phyloP scores from a whole-genome alignment of 2,329 filamentous ascomycete genomes.

The Pseudogymnoascus pannorum region DNA sequence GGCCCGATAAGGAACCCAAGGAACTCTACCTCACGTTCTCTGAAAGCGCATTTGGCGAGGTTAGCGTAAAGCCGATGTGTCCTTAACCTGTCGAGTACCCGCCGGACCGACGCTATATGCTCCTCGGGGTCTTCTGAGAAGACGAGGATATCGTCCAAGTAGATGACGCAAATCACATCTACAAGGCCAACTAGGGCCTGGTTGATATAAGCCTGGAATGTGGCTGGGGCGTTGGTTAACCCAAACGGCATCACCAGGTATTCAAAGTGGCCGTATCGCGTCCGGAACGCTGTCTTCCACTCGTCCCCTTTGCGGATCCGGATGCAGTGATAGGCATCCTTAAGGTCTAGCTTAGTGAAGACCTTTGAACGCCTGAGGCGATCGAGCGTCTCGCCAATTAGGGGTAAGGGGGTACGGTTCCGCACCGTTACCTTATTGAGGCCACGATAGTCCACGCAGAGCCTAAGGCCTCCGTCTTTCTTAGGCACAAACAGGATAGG shows the following conservation, averaged over 20 bases:
- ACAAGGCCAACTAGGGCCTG: neutral
- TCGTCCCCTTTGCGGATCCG: constrained; percentile 16
- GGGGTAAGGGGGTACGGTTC: constrained; percentile 8
- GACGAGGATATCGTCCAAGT: constrained; percentile 16
- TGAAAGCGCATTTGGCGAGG: constrained; percentile 15
- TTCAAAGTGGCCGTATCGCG: constrained; percentile 12
- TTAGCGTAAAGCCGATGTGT: neutral
- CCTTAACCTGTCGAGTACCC: neutral
- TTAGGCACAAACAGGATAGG: constrained; percentile 15
- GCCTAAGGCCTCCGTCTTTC: constrained; percentile 15
- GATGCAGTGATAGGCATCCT: constrained; percentile 12
- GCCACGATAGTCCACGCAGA: constrained; percentile 12
- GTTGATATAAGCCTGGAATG: constrained; percentile 14
- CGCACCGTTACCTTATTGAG: constrained; percentile 9
- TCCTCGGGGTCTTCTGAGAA: neutral
- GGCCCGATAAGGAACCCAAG: constrained; percentile 14
- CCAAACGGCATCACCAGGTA: constrained; percentile 16
- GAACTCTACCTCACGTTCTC: constrained; percentile 14
- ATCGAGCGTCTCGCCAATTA: constrained; percentile 7
- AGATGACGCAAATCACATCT: constrained; percentile 8
- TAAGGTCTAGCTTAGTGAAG: constrained; percentile 13
- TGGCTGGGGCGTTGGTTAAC: constrained; percentile 14
- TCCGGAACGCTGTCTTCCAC: constrained; percentile 19
- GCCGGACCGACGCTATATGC: no score
- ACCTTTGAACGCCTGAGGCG: neutral